Conservation (phyloP, 2,329 filamentous ascomycete genomes). For the Fusarium xylarioides region DNA sequence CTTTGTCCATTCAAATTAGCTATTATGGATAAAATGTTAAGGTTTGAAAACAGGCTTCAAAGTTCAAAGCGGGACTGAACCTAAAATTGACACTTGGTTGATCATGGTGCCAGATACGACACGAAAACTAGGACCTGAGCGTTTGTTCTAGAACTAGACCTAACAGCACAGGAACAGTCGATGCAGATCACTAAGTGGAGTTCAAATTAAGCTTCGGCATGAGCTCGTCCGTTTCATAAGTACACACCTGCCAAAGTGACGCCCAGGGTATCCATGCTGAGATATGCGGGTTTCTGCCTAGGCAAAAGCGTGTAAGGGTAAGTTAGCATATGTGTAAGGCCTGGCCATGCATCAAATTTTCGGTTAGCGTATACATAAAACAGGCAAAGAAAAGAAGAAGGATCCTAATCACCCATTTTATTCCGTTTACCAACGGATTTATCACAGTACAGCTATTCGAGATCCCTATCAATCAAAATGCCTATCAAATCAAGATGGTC, state of each 20-base stretch:
- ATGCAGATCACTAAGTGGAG: not conserved
- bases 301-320: fast-evolving
- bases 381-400: not conserved
- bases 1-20: too few relatives aligned
- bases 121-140: fast-evolving
- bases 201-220: not conserved
- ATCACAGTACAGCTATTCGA: not conserved
- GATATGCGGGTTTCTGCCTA: not conserved
- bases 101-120: not conserved
- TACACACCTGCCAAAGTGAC: not conserved
- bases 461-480: not conserved
- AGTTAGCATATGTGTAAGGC: not conserved
- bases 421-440: fast-evolving
- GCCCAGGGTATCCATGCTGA: not conserved
- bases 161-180: not conserved
- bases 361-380: not conserved
- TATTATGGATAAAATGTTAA: not conserved
- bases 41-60: not conserved
- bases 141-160: not conserved
- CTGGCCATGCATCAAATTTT: not conserved
- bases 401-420: not conserved
- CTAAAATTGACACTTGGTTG: not conserved
- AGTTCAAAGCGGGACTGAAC: not conserved
- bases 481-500: not conserved
- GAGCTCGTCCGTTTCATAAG: not conserved